Base-by-base conservation (phyloP, 176 grass and related monocot genomes). In the Aegilops umbellulata region DNA sequence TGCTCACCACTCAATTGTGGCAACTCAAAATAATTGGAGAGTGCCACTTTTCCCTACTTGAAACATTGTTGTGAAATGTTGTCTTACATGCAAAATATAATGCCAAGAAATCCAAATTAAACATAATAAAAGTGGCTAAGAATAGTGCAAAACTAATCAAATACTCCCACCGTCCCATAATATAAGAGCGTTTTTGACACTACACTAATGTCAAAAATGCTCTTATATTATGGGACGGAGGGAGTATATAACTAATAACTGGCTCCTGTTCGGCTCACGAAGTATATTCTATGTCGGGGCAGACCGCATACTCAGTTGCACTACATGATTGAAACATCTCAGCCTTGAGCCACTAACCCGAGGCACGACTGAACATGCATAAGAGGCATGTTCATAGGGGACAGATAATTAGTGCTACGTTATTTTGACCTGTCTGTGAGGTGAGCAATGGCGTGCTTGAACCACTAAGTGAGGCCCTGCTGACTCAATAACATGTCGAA, bases 41-140 rank as follows among this genome's bases (percentile, higher is more conserved):
- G 6, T 10, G 76, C 15, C 20, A 5, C 4, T 2, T 47, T 36
- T 24, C 49, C 51, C 3, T 32, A 62, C 15, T 15, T 61, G 39
- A 78, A 79, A 55, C 23, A 39, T 17, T 72, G 22, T 72, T 67
- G 47, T 72, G 74, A 34, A 67, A 26, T 73, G 64, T 84, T 77
- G n/a, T 79, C 66, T 88, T 47, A 13, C 41, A 65, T 57, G 26
- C 80, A 73, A 84, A 69, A 65, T 12, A 46, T 74, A 63, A 30
- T 14, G 16, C 27, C 16, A 60, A 44, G 22, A 20, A 49, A 10
- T 29, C 30, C 16, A 66, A 87, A 9, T 57, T 3, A 75, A 75
- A 23, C 19, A 66, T 5, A 75, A 76, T 53, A 17, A 55, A 51
- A 31, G 31, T 35, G 31, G 34, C 34, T 4, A 68, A 68, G 30